Evolutionary conservation across 1,284 basidiomycete species (phyloP), one percentile per base, ranked within the genome.

Genomic region (Coriolopsis trogii): DNA sequence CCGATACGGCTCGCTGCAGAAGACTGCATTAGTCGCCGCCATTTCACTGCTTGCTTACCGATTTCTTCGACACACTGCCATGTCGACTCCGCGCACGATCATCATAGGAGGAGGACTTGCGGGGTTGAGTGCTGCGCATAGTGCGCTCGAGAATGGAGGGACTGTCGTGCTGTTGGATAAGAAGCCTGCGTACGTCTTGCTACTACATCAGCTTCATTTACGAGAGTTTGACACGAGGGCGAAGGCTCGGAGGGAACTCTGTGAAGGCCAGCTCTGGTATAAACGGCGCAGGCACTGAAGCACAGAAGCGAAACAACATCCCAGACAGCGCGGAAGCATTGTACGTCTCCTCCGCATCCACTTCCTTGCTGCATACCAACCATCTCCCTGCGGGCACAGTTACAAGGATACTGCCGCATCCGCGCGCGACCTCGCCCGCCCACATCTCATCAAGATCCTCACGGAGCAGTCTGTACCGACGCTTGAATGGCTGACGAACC

Each of bases 231-330:
- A 25, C 15, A 25, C 10, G 1, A 7, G n/a, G 8, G 15, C 3
- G 6, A 7, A 44, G 42, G 23, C 31, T 95, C 90, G 92, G 92
- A 62, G 90, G 89, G 53, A 98, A 98, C 78, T 97, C 94, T 26
- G 97, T 95, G 53, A 98, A 96, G 72, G 93, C 93, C 41, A 95
- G 93, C 20, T 89, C 90, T 55, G 93, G 93, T 66, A 96, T 96
- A 76, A 96, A 95, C 71, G 94, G 94, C 61, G 89, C 93, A 50
- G 91, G 91, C 20, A 97, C 95, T 3, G 83, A 87, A 68, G 73
- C 87, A 0, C 89, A 92, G 70, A 86, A 90, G 70, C 83, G 88
- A 46, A 75, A 80, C 42, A 84, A 84, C 56, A 95, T 96, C 61
- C 87, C 85, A 13, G 92, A 95, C 74, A 34, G 31, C n/a, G 31